Evolutionary conservation across 1,139 yeast species (phyloP).

Genomic region (Kazachstania sp.): DNA sequence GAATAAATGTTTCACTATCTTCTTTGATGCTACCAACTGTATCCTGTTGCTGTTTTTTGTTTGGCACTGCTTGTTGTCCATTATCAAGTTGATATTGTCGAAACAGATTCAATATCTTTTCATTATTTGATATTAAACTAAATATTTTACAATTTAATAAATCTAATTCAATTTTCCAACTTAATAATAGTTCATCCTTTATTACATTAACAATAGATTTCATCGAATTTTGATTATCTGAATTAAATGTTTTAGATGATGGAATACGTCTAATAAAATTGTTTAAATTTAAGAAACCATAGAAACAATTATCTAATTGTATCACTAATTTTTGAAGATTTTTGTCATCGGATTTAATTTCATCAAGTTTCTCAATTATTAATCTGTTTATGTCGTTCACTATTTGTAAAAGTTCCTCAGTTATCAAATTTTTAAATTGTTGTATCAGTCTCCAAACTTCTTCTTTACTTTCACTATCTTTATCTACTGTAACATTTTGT

Average conservation of each 20-base stretch:
- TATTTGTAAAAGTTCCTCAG: neutral
- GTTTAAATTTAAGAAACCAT: slow-evolving; percentile 18
- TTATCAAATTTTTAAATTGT: neutral
- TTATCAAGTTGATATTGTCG: slow-evolving; percentile 3
- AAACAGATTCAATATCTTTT: slow-evolving; percentile 9
- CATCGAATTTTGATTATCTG: neutral
- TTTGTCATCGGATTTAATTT: neutral
- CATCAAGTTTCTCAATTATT: neutral
- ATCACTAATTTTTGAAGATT: slow-evolving; percentile 3
- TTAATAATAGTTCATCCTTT: slow-evolving; percentile 16
- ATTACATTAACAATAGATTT: slow-evolving; percentile 5
- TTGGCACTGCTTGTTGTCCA: neutral
- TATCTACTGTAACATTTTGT: neutral
- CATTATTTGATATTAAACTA: slow-evolving; percentile 10
- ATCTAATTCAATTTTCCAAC: slow-evolving; percentile 21
- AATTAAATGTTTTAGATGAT: neutral
- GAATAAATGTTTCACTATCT: slow-evolving; percentile 11
- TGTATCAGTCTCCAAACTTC: neutral
- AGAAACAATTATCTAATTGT: slow-evolving; percentile 15
- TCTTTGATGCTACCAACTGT: neutral
- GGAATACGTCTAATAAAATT: slow-evolving; percentile 19
- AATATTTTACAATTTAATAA: slow-evolving; percentile 15
- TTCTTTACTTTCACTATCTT: neutral
- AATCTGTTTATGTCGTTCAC: neutral
- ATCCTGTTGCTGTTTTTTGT: neutral